Evolutionary conservation across 331 rosid genomes (phyloP).

Genomic region (Ulmus americana): DNA sequence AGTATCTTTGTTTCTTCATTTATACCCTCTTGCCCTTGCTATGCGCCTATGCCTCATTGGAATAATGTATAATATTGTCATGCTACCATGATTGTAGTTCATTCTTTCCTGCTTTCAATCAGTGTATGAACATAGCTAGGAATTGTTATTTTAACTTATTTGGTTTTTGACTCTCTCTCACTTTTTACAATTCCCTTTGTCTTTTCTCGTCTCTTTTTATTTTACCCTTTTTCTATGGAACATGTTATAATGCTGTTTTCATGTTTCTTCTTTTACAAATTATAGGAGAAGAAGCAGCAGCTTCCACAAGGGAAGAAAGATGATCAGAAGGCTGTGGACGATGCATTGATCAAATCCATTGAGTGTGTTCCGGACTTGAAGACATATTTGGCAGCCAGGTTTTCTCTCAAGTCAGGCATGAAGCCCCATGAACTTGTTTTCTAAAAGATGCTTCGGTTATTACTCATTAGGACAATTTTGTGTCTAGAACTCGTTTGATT

Average conservation of each 20-base stretch:
- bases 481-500: neutral
- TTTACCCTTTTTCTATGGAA: neutral
- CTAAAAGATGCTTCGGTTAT: slow-evolving; percentile 10
- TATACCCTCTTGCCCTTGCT: too few relatives aligned
- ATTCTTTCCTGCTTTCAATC: too few relatives aligned
- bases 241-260: neutral
- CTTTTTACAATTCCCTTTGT: neutral
- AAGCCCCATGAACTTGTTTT: slow-evolving; percentile 31
- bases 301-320: slow-evolving; percentile 27
- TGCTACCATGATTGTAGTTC: neutral
- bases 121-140: too few relatives aligned
- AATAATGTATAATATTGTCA: neutral
- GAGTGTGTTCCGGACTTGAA: slow-evolving; percentile 30
- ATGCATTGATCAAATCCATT: slow-evolving; percentile 23
- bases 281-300: slow-evolving; percentile 22
- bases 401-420: slow-evolving; percentile 31
- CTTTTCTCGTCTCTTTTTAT: neutral
- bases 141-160: too few relatives aligned
- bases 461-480: slow-evolving; percentile 7
- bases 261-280: neutral
- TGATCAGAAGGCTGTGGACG: slow-evolving; percentile 30
- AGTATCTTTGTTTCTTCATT: neutral
- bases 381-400: slow-evolving; percentile 26
- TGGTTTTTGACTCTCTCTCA: too few relatives aligned
- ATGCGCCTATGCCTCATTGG: too few relatives aligned